Percentiles rank a stretch among this genome's conserved stretches.
Conservation (phyloP, 345 rosid genomes). For the Acer campestre region DNA sequence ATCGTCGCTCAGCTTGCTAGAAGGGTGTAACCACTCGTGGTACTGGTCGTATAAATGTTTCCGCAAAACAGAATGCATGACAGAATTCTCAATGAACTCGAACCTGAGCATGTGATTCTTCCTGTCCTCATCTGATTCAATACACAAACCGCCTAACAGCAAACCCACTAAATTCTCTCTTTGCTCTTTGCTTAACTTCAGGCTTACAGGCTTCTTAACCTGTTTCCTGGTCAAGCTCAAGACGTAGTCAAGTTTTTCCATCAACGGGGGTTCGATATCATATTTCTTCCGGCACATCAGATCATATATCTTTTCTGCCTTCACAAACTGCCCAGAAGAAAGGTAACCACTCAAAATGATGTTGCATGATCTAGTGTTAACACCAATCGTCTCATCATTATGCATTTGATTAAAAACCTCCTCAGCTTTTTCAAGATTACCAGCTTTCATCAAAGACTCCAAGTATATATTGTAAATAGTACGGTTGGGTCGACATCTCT, state of each 20-base stretch:
- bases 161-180: slow-evolving; percentile 84
- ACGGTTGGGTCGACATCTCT: slow-evolving; percentile 66
- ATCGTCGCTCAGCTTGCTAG: slow-evolving; percentile 35
- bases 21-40: slow-evolving; percentile 77
- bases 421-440: slow-evolving; percentile 64
- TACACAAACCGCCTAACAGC: slow-evolving; percentile 76
- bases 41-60: slow-evolving; percentile 61
- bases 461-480: slow-evolving; percentile 62
- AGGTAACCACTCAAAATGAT: slow-evolving; percentile 58
- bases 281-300: slow-evolving; percentile 71
- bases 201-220: slow-evolving; percentile 55
- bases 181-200: slow-evolving; percentile 78
- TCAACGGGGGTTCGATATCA: slow-evolving; percentile 51
- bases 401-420: slow-evolving; percentile 63
- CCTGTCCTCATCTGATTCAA: slow-evolving; percentile 59
- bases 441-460: slow-evolving; percentile 60
- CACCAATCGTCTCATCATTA: slow-evolving; percentile 46
- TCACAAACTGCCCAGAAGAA: slow-evolving; percentile 50
- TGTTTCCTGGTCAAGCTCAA: slow-evolving; percentile 56
- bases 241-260: slow-evolving; percentile 65
- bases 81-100: slow-evolving; percentile 57
- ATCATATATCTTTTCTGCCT: slow-evolving; percentile 66
- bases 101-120: slow-evolving; percentile 61
- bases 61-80: slow-evolving; percentile 53
- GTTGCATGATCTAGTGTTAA: slow-evolving; percentile 66